Base-by-base conservation (phyloP, 257 asterid genomes). In the Eustoma russellianum region DNA sequence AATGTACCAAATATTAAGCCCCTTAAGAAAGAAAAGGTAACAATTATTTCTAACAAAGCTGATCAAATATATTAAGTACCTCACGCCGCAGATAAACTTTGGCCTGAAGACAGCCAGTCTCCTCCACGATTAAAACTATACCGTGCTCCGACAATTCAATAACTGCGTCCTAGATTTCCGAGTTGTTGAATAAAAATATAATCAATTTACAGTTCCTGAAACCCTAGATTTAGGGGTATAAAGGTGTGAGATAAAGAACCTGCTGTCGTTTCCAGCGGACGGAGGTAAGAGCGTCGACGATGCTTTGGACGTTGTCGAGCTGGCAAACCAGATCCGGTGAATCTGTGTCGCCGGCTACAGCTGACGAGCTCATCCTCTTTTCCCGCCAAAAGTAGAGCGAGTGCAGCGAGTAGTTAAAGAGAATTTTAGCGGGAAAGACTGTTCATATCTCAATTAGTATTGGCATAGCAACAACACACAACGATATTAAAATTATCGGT, bases 261-360 rank as follows among this genome's bases (percentile, higher is more conserved):
- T 91, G 98, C 17, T 72, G 77, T 56, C 95, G 95, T 66, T 91
- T 91, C 97, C 98, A 91, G 5, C 98, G 87, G 41, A 87, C 83
- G 64, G 90, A 82, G 65, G 93, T 79, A 66, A 91, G 95, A 35
- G 95, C 88, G 57, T 91, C 98, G 33, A 91, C 93, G 57, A 85
- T 57, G 71, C 98, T 97, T 62, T 88, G 98, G 59, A 84, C 86
- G 73, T 78, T 77, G 64, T 91, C 98, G 24, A 85, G 69, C 64
- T 85, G 88, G 71, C 98, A 91, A 7, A 84, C 82, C 52, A 91
- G 75, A 62, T 87, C 95, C 17, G 85, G 74, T 44, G 61, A 55
- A 34, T 72, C 83, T 46, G 64, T 66, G 53, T 72, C 87, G 54
- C 72, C 65, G 54, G 61, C 78, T 59, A 71, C 72, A 69, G 79